A percentile compares a stretch with the other conserved stretches of the same genome.
phyloP scores from a whole-genome alignment of 2,329 filamentous ascomycete species.

The Colletotrichum orchidophilum region DNA sequence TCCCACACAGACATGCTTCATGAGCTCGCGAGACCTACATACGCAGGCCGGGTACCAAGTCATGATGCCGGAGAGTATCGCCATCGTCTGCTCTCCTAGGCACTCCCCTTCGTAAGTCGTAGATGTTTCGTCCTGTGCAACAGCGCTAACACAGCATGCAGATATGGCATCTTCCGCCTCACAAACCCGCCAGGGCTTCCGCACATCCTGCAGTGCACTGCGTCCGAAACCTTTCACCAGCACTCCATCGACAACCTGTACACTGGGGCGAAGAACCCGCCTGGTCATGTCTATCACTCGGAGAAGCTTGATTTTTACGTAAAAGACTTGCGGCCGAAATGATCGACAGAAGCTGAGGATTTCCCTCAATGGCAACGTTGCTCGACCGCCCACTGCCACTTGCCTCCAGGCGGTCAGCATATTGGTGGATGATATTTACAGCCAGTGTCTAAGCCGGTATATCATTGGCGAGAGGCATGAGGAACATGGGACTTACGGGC shows the following conservation, averaged over 20 bases:
- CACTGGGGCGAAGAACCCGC: constrained; percentile 73
- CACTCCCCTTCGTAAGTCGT: constrained; percentile 75
- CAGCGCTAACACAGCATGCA: constrained; percentile 44
- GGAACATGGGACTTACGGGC: not conserved
- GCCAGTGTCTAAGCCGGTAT: not conserved
- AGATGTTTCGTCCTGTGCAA: not conserved
- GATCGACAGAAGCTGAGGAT: constrained; percentile 15
- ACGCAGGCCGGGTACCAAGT: constrained; percentile 95
- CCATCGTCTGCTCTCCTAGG: constrained; percentile 92
- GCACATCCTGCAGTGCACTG: constrained; percentile 81
- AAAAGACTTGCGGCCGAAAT: constrained; percentile 59
- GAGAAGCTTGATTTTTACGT: constrained; percentile 70
- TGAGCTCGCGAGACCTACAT: constrained; percentile 93
- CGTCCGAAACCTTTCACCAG: constrained; percentile 86
- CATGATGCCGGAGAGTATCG: constrained; percentile 96
- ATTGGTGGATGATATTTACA: not conserved
- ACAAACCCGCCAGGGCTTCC: constrained; percentile 92
- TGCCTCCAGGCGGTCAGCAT: not conserved
- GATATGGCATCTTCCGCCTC: constrained; percentile 90
- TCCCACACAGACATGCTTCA: constrained; percentile 95
- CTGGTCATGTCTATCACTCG: constrained; percentile 76
- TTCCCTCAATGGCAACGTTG: not conserved
- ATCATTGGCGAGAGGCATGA: no score
- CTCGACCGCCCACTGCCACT: no score
- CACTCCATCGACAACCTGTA: constrained; percentile 76